Evolutionary conservation across 768 basidiomycete species (phyloP), one percentile per base, ranked within the genome.

Genomic region (Trametes cingulata): DNA sequence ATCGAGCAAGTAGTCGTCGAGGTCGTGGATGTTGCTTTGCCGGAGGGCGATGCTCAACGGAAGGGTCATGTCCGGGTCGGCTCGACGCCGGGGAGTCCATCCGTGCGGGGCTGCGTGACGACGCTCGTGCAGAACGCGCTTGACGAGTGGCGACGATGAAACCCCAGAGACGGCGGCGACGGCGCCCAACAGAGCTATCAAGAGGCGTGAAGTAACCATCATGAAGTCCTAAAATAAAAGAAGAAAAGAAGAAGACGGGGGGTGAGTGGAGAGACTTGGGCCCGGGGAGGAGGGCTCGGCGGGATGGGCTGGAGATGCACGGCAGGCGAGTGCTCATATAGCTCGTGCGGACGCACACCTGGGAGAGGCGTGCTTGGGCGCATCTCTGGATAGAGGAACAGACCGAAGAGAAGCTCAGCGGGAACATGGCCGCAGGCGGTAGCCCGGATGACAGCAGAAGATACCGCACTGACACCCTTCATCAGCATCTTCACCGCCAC

Each of bases 81-180:
- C 73, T 27, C 75, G 70, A 24, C 77, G 73, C 35, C 69, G 62
- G 39, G 72, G 65, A 0, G 68, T 59, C 80, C 81, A 82, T 59
- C 77, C 78, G 25, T 63, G 42, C 3, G 80, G 81, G 2, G 60
- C 52, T 2, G 52, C 41, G n/a, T 48, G 29, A 20, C 62, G 58
- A 7, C 58, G 50, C 37, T 63, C 61, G 46, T 62, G 61, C 20
- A 58, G 58, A 17, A 45, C n/a, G 29, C 29, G 41, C 13, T 17
- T 41, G 15, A 17, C 35, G 24, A 39, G 45, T 7, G 55, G 25
- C 12, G 46, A 22, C 22, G 20, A 37, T 6, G 45, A 22, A 15
- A 24, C 12, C 8, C 46, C 50, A n/a, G 35, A n/a, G 2, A 29
- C 36, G 8, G 55, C 22, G 17, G 35, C 36, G 8, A 33, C 39